phyloP scores from a whole-genome alignment of 768 basidiomycete genomes.

The Tulasnella sp. region DNA sequence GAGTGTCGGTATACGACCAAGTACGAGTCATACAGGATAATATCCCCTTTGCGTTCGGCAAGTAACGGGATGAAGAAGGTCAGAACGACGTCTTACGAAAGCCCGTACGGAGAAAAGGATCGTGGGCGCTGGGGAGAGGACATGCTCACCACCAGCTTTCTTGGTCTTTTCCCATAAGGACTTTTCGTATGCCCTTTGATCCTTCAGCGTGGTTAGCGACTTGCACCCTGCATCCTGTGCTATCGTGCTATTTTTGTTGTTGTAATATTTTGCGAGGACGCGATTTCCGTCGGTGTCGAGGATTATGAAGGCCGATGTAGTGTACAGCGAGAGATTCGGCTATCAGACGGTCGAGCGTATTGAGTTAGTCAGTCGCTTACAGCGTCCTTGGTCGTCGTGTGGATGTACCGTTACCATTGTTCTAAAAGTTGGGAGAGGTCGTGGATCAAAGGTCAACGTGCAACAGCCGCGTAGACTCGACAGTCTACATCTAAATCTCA shows the following conservation, averaged over 20 bases:
- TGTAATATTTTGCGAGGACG: slow-evolving; percentile 93
- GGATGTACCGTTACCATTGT: slow-evolving; percentile 6
- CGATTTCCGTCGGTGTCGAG: slow-evolving; percentile 94
- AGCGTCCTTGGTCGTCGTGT: not conserved
- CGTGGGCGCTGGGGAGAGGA: not conserved
- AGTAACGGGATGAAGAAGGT: not conserved
- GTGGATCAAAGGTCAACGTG: not conserved
- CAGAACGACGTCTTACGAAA: not conserved
- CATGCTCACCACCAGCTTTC: slow-evolving; percentile 71
- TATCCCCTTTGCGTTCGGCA: slow-evolving; percentile 56
- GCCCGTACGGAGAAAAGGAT: not conserved
- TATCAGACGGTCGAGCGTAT: slow-evolving; percentile 20
- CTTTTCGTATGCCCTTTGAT: slow-evolving; percentile 94
- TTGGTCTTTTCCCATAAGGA: slow-evolving; percentile 93
- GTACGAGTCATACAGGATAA: slow-evolving; percentile 82
- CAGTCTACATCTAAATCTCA: not conserved
- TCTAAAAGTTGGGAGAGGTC: not conserved
- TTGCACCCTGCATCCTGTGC: slow-evolving; percentile 44
- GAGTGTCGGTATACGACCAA: slow-evolving; percentile 93
- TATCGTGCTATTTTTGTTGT: slow-evolving; percentile 34
- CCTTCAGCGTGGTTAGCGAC: slow-evolving; percentile 65
- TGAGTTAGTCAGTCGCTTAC: not conserved
- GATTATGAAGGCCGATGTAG: slow-evolving; percentile 77
- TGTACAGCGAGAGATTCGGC: slow-evolving; percentile 79
- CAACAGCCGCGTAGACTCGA: not conserved